Base-by-base conservation (phyloP, 352 stramenopile species). In the Globisporangium middletonii region DNA sequence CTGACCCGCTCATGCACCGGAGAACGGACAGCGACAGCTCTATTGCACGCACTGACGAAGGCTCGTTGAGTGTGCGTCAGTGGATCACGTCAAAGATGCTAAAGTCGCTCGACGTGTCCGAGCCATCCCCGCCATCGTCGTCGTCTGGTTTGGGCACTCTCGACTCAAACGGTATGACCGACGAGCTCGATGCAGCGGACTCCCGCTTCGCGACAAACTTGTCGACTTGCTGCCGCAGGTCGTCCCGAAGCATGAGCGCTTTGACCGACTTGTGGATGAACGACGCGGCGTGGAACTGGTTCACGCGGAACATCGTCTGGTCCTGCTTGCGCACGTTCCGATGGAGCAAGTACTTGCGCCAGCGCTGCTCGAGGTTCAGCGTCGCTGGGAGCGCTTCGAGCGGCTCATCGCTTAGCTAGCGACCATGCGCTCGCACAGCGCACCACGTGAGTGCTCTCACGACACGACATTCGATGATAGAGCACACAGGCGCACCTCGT, bases 301-400 rank as follows among this genome's bases (percentile, higher is more conserved):
- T 86, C 43, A 86, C 52, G 9, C 75, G 71, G 45, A 77, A 66
- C 42, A 77, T 48, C 0, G 75, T 78, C 44, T 77, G 52, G 26
- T 88, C 75, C 38, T 75, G 69, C 44, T 77, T 84, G 41, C 68
- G 70, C 28, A 88, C 75, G 37, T 84, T 88, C 15, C 77, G 62
- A n/a, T 51, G 53, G 0, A 59, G 16, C 42, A 86, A 53, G 37
- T 81, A 84, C 41, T 86, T 86, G 9, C 65, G 67, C 77, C 77
- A 88, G 30, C 65, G 71, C 43, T 81, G 71, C 44, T 86, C 73
- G n/a, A 88, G 42, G 43, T 88, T 84, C 27, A 88, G 50, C 0
- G 69, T 69, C 18, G 71, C 59, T 4, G 73, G 75, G 4, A 88
- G 26, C n/a, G 62, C 51, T 60, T 80, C 73, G 1, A 86, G 59